These are phyloP conservation scores for Daphne laureola DNA, from an alignment of 441 rosid genomes.

Conservation along the genomic window DNA sequence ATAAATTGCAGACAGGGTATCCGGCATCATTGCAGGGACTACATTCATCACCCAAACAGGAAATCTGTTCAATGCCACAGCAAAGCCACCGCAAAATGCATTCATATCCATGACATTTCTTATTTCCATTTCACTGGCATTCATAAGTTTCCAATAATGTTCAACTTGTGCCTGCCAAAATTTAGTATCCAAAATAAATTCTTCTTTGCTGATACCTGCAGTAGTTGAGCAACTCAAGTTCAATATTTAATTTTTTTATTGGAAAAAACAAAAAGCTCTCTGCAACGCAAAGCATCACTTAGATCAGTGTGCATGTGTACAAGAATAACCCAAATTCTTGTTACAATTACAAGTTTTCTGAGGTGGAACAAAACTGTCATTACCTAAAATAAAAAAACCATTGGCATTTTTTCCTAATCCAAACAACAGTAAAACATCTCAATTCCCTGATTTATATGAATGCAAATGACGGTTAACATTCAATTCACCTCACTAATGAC, in stretches of 20 bases:
- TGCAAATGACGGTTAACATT: no score
- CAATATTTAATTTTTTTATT: neutral
- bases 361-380: no score
- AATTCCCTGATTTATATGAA: no score
- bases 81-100: conserved; percentile 78
- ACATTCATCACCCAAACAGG: conserved; percentile 95
- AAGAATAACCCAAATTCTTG: no score
- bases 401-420: no score
- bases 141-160: conserved; percentile 65
- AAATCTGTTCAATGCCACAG: conserved; percentile 49
- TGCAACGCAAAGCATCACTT: no score
- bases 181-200: conserved; percentile 32
- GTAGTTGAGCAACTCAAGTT: conserved; percentile 1
- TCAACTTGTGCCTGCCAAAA: conserved; percentile 76
- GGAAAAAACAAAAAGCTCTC: no score
- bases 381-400: no score
- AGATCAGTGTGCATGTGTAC: no score
- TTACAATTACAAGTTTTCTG: no score
- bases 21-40: conserved; percentile 58
- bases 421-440: no score
- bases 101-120: conserved; percentile 95
- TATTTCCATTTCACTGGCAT: conserved; percentile 40
- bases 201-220: conserved; percentile 60
- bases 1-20: conserved; percentile 70
- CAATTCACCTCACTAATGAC: no score